Conservation (phyloP, 2,329 filamentous ascomycete genomes). For the Lasiodiplodia hormozganensis region DNA sequence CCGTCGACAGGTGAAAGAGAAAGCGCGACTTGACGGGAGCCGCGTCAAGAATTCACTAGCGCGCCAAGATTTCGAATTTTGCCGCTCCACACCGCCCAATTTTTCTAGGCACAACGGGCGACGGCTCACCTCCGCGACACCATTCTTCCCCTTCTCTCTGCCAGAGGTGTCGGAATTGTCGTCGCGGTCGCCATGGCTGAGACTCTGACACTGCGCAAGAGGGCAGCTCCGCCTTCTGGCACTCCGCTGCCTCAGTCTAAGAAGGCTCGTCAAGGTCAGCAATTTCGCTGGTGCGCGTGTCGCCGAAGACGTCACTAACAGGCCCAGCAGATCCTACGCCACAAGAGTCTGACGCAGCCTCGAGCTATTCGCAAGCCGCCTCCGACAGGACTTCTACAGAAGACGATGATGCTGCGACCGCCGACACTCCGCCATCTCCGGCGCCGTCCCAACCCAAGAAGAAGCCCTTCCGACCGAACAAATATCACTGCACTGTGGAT, state of each 20-base stretch:
- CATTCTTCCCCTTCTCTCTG: background rate
- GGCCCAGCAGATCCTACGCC: background rate
- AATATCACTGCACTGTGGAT: constrained; percentile 73
- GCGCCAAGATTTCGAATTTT: constrained; percentile 8
- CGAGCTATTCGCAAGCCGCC: background rate
- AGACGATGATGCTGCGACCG: constrained; percentile 25
- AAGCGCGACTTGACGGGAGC: constrained; percentile 15
- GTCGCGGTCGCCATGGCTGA: constrained; percentile 1
- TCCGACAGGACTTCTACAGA: background rate
- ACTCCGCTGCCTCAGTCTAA: constrained; percentile 32
- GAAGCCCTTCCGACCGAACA: constrained; percentile 62
- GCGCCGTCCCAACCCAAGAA: background rate
- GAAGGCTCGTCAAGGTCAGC: constrained; percentile 38
- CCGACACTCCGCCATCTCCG: constrained; percentile 36
- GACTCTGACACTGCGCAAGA: constrained; percentile 12
- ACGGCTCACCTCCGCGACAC: background rate
- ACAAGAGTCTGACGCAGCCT: constrained; percentile 17
- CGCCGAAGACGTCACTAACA: constrained; percentile 15
- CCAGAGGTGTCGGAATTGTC: background rate
- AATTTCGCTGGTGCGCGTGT: background rate
- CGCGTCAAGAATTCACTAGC: constrained; percentile 27
- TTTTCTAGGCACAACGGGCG: constrained; percentile 10
- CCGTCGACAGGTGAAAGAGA: constrained; percentile 19
- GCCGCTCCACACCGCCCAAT: constrained; percentile 17
- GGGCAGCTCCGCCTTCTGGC: background rate